Base-by-base conservation (phyloP, 73 alveolate species). In the Paraurostyla sp. region DNA sequence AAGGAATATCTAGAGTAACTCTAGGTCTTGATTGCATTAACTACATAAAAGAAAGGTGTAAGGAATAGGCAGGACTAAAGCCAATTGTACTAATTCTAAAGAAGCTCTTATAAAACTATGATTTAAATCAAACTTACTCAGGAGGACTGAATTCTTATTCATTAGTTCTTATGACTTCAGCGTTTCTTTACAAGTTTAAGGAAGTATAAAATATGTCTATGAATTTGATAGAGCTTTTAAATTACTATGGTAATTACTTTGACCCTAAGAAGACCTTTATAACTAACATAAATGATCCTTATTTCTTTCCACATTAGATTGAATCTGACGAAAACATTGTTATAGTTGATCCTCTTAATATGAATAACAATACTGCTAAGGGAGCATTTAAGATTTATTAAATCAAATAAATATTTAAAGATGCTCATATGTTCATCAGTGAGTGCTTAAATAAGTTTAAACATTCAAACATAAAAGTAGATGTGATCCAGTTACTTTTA, bases 81-180 rank as follows among this genome's bases (percentile, higher is more conserved):
- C 38, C 85, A 11, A 40, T 87, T 54, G 89, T 58, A 23, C 48
- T 87, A 30, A 29, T 59, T 0, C 56, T 87, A 0, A 87, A 87
- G 60, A 87, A 56, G 75, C 42, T 87, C 65, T 62, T 87, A 25
- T 59, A 51, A 15, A 62, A 22, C 15, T 2, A 46, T 3, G 85
- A 40, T 40, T 57, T 87, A 7, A 87, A 87, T 40, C 52, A 71
- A 30, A 85, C 93, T n/a, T 87, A 69, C 54, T n/a, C 56, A 0
- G 93, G 93, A 29, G 93, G 93, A 0, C 38, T 87, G 35, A 43
- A 45, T 27, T 73, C 89, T 3, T 87, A 87, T 41, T 75, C 89
- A 18, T 57, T 87, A 9, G 93, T 87, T 0, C 76, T 87, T 11
- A 87, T 87, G 93, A 59, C 71, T 16, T 43, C 52, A 22, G 88